Evolutionary conservation across 768 basidiomycete genomes (phyloP), one percentile per base, ranked within the genome.

Genomic region (Boletus fagicola): DNA sequence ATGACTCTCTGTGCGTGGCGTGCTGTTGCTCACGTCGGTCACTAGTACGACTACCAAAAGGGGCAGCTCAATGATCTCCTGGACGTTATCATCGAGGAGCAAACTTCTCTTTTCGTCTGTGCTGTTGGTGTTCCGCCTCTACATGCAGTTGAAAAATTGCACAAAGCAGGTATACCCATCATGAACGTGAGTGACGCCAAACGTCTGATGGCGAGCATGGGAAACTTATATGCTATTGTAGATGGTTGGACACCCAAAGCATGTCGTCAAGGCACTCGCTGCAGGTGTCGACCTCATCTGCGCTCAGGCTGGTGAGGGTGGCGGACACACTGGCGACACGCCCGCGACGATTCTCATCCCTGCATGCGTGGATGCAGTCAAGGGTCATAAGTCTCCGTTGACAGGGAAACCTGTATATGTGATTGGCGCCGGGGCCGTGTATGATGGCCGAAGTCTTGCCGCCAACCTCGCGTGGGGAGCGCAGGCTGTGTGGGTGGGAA

Each of bases 201-300:
- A 44, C 20, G 20, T 53, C 35, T n/a, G 20, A 30, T 16, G 40
- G 18, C 18, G 18, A 43, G 16, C 15, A 13, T 12, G 28, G 20
- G 33, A 38, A 49, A 35, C 30, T 46, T 45, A 45, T 31, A 39
- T 13, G 26, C 9, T 12, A 1, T 38, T 53, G 35, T 59, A 83
- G 80, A 94, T 93, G 91, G 88, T 96, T 57, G 94, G 94, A n/a
- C 91, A 94, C 68, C 93, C 94, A 13, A 96, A 94, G 68, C 91
- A 94, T 70, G 90, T 90, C 45, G 61, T 76, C 47, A 91, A 90
- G 70, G 91, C 91, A 9, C 81, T 96, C 33, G 90, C 81, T 4
- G 87, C 79, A 36, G 95, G 94, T 36, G 89, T 92, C 33, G 94
- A 98, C 67, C 77, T 98, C 58, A 95, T 98, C 68, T 97, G 94